Evolutionary conservation across 495 filamentous ascomycete species (phyloP).

Genomic region (Penicillium subrubescens): DNA sequence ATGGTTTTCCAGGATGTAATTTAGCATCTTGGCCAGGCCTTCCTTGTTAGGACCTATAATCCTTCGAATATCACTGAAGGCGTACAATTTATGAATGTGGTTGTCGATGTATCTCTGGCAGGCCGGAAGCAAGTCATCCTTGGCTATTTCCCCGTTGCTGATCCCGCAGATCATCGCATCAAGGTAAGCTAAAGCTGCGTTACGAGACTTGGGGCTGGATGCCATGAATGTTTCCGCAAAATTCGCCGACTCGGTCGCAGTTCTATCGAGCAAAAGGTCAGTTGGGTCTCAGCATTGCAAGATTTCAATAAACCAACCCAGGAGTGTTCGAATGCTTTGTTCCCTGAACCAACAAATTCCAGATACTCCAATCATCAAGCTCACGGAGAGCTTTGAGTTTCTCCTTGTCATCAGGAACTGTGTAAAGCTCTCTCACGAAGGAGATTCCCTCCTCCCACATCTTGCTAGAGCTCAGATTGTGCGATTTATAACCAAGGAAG

Average conservation of each 20-base stretch:
- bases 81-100: slow-evolving; percentile 53
- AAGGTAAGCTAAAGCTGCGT: slow-evolving; percentile 48
- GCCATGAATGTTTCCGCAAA: slow-evolving; percentile 41
- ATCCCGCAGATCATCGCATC: slow-evolving; percentile 31
- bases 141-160: slow-evolving; percentile 33
- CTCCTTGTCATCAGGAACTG: slow-evolving; percentile 34
- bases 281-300: background rate
- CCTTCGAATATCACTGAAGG: slow-evolving; percentile 55
- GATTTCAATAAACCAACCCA: slow-evolving; percentile 32
- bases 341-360: slow-evolving; percentile 46
- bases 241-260: slow-evolving; percentile 31
- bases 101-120: slow-evolving; percentile 52
- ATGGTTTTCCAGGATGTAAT: slow-evolving; percentile 31
- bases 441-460: slow-evolving; percentile 51
- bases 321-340: slow-evolving; percentile 31
- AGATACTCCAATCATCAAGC: slow-evolving; percentile 60
- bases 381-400: slow-evolving; percentile 41
- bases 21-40: slow-evolving; percentile 40
- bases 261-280: slow-evolving; percentile 28
- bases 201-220: slow-evolving; percentile 46
- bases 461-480: slow-evolving; percentile 42
- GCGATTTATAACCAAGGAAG: slow-evolving; percentile 49
- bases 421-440: slow-evolving; percentile 44
- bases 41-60: slow-evolving; percentile 44
- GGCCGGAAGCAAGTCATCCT: slow-evolving; percentile 40